Evolutionary conservation across 345 rosid genomes (phyloP).

Genomic region (Lepidium didymum): DNA sequence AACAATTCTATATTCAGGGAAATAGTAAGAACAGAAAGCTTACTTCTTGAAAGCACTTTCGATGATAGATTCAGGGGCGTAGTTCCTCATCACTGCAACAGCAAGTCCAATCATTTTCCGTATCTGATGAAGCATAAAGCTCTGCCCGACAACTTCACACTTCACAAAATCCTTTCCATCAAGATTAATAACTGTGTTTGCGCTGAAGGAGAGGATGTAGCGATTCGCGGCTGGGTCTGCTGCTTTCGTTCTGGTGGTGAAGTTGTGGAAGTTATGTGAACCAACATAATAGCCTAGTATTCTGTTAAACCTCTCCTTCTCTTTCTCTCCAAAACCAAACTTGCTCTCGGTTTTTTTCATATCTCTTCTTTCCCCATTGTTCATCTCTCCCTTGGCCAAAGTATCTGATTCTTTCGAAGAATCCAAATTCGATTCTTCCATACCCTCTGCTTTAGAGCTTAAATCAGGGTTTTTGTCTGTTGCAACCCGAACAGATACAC

Average conservation of each 20-base stretch:
- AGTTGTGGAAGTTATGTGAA: conserved; percentile 90
- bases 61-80: conserved; percentile 61
- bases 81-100: conserved; percentile 80
- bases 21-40: conserved; percentile 1
- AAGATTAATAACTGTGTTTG: conserved; percentile 43
- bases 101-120: conserved; percentile 91
- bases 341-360: conserved; percentile 13
- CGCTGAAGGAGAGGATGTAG: conserved; percentile 64
- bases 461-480: background rate
- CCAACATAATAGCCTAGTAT: conserved; percentile 72
- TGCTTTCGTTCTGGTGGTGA: conserved; percentile 81
- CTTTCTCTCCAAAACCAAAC: conserved; percentile 61
- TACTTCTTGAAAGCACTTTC: conserved; percentile 66
- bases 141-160: conserved; percentile 97
- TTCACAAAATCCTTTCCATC: conserved; percentile 77
- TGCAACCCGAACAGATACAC: background rate
- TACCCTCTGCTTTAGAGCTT: conserved; percentile 8
- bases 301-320: conserved; percentile 73
- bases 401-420: background rate
- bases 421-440: background rate
- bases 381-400: conserved; percentile 17
- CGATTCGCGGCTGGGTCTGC: conserved; percentile 82
- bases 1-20: background rate
- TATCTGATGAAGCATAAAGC: conserved; percentile 99
- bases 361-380: conserved; percentile 16